phyloP scores from a whole-genome alignment of 2,329 filamentous ascomycete genomes.

The Phialophora macrospora region DNA sequence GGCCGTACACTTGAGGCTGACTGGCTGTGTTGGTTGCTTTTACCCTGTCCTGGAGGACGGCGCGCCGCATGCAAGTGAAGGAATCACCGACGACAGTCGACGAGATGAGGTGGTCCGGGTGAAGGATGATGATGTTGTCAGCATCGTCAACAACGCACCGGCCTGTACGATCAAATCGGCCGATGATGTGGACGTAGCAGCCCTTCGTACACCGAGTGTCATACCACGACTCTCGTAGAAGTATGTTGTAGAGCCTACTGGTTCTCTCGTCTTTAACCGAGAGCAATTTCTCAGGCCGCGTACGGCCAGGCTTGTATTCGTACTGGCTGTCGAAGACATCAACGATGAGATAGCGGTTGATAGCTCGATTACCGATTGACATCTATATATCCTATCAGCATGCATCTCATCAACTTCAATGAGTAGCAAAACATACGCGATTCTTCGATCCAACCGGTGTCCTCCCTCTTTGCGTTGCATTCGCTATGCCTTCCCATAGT shows the following conservation, averaged over 20 bases:
- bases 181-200: slow-evolving; percentile 85
- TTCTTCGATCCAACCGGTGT: slow-evolving; percentile 62
- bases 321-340: slow-evolving; percentile 74
- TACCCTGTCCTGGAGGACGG: slow-evolving; percentile 91
- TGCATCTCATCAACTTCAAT: slow-evolving; percentile 52
- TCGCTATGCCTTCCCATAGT: slow-evolving; percentile 72
- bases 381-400: slow-evolving; percentile 73
- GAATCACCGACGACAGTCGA: slow-evolving; percentile 96
- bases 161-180: slow-evolving; percentile 70
- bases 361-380: slow-evolving; percentile 66
- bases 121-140: slow-evolving; percentile 83
- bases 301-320: slow-evolving; percentile 64
- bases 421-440: slow-evolving; percentile 35
- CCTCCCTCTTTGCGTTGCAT: slow-evolving; percentile 59
- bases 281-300: slow-evolving; percentile 75
- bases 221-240: slow-evolving; percentile 83
- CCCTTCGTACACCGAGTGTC: slow-evolving; percentile 76
- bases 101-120: slow-evolving; percentile 94
- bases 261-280: slow-evolving; percentile 79
- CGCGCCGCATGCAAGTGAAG: slow-evolving; percentile 85
- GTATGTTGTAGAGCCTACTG: slow-evolving; percentile 68
- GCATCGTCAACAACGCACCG: slow-evolving; percentile 82
- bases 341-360: slow-evolving; percentile 84
- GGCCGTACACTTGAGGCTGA: slow-evolving; percentile 85
- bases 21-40: slow-evolving; percentile 85